phyloP scores from a whole-genome alignment of 768 basidiomycete genomes.

The Boletus insuetus region DNA sequence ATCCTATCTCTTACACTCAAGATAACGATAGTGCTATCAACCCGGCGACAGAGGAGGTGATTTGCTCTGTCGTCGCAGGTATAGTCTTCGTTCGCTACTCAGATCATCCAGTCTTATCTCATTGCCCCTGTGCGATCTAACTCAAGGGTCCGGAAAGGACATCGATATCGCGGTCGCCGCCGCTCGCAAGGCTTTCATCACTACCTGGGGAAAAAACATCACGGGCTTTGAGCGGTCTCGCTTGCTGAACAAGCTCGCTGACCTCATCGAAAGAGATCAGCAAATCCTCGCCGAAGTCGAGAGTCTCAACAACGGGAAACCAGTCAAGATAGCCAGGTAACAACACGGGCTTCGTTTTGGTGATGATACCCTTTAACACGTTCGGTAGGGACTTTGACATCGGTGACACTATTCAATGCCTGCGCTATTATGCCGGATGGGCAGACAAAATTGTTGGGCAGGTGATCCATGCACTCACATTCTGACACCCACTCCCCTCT shows the following conservation, averaged over 20 bases:
- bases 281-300: conserved; percentile 84
- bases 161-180: conserved; percentile 83
- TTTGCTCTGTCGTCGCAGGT: conserved; percentile 70
- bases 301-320: conserved; percentile 89
- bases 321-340: conserved; percentile 57
- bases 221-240: conserved; percentile 80
- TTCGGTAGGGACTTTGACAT: conserved; percentile 71
- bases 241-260: conserved; percentile 81
- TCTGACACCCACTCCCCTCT: neutral
- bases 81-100: neutral
- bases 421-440: conserved; percentile 94
- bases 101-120: neutral
- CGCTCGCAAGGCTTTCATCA: conserved; percentile 78
- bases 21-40: conserved; percentile 58
- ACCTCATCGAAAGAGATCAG: conserved; percentile 83
- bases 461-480: conserved; percentile 37
- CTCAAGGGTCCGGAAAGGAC: conserved; percentile 63
- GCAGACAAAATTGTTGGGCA: conserved; percentile 92
- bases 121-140: conserved; percentile 1
- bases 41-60: conserved; percentile 73
- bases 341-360: conserved; percentile 34
- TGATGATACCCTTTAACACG: neutral
- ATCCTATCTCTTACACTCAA: conserved; percentile 15
- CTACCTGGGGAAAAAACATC: conserved; percentile 86
- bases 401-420: conserved; percentile 70